Evolutionary conservation across 2,329 filamentous ascomycete genomes (phyloP).

Genomic region (Helminthosporium solani): DNA sequence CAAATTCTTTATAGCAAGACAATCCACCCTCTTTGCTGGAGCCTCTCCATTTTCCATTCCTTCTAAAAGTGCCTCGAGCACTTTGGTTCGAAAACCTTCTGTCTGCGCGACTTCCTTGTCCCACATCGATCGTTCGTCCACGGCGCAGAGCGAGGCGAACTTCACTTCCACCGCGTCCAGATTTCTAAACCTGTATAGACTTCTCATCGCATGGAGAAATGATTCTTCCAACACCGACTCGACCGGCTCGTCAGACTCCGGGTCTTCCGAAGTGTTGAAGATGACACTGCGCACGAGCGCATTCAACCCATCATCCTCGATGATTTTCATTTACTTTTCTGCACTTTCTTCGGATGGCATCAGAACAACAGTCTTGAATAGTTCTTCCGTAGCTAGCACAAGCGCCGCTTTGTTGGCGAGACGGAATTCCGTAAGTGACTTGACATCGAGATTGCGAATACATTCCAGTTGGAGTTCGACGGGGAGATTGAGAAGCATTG

Average conservation of each 20-base stretch:
- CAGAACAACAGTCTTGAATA: background rate
- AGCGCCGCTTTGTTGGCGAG: background rate
- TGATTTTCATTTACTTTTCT: conserved; percentile 1
- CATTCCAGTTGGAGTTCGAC: conserved; percentile 7
- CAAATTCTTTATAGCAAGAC: conserved; percentile 24
- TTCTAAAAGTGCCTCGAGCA: conserved; percentile 9
- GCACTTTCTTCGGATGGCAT: background rate
- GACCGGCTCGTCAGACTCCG: background rate
- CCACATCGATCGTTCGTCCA: background rate
- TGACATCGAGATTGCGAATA: background rate
- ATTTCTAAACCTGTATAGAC: background rate
- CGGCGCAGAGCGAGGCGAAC: background rate
- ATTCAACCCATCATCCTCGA: background rate
- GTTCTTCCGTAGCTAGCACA: background rate
- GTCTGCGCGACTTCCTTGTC: conserved; percentile 9
- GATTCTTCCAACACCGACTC: background rate
- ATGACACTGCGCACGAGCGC: conserved; percentile 2
- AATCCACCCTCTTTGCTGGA: conserved; percentile 6
- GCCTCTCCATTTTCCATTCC: background rate
- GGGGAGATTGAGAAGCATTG: conserved; percentile 1
- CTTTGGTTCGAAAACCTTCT: conserved; percentile 7
- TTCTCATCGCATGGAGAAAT: background rate
- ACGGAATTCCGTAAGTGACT: conserved; percentile 1
- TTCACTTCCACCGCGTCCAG: background rate
- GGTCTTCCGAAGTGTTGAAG: background rate